Evolutionary conservation across 2,329 filamentous ascomycete genomes (phyloP), one percentile per base, ranked within the genome.

Genomic region (Paradendryphiella salina): DNA sequence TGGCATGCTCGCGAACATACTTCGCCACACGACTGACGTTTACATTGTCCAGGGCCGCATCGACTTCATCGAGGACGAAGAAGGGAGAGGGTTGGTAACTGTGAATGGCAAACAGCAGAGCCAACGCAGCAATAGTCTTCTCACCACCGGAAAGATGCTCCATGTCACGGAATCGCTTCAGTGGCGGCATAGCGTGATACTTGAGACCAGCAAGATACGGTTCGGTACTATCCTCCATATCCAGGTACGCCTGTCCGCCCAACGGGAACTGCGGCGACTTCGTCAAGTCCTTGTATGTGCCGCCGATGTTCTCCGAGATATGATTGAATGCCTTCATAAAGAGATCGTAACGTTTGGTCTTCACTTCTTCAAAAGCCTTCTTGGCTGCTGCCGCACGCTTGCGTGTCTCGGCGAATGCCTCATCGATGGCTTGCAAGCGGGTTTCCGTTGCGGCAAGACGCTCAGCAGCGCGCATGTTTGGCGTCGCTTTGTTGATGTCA

Each of bases 161-260:
- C 94, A 99, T 99, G 73, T 99, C 95, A 64, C 94, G 85, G 83
- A 99, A 99, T 37, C 94, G 90, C 78, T 99, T 99, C 56, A 96
- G 84, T 1, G 94, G 94, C 15, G 94, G 94, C 92, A 97, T 99
- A 56, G 94, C 95, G 71, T 97, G 92, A 75, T 99, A 99, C 70
- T 96, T 96, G 75, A 99, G 91, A 26, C 94, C 94, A 33, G 89
- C 90, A 3, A 96, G 83, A 73, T 97, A 99, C 0, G 94, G 94
- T 67, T 96, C 93, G 58, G 96, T 91, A n/a, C 87, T 89, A 72
- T 99, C 93, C 71, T 96, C 92, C 72, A 95, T 92, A 68, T 96
- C 92, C 39, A 99, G 85, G 69, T 96, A 96, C 57, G 85, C 85
- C 66, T 84, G 81, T 7, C 94, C 94, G 63, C 94, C 94, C n/a